These are phyloP conservation scores for Bruguiera hainesii DNA, from an alignment of 441 rosid genomes.

Conservation along the genomic window DNA sequence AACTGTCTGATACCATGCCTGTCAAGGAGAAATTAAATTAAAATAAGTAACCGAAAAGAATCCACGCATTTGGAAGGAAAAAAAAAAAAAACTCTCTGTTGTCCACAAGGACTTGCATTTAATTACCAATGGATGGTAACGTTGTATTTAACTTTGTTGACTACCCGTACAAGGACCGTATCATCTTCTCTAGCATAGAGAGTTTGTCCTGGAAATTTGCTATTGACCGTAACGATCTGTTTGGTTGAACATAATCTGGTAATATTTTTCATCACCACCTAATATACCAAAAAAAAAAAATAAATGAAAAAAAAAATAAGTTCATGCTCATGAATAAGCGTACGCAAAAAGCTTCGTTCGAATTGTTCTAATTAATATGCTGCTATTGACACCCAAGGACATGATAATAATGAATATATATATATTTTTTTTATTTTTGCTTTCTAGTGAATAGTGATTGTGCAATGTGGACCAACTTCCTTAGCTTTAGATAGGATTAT, in stretches of 20 bases:
- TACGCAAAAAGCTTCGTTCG: no score
- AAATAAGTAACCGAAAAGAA: background rate
- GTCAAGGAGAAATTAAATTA: background rate
- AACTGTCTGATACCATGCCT: conserved; percentile 87
- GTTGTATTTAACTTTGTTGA: conserved; percentile 77
- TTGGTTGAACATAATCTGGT: conserved; percentile 72
- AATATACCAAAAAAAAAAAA: background rate
- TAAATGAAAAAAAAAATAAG: background rate
- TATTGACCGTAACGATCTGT: conserved; percentile 75
- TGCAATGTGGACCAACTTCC: no score
- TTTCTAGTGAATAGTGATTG: no score
- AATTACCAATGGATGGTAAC: conserved; percentile 74
- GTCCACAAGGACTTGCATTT: no score
- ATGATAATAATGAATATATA: no score
- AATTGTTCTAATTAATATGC: no score
- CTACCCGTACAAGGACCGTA: conserved; percentile 67
- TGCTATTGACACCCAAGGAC: no score
- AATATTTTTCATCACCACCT: conserved; percentile 73
- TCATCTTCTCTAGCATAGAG: conserved; percentile 90
- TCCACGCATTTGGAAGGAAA: background rate
- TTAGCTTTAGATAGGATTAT: no score
- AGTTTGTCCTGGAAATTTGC: conserved; percentile 83
- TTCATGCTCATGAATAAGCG: no score
- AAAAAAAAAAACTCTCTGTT: no score
- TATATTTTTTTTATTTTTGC: no score